Evolutionary conservation across 2,329 filamentous ascomycete genomes (phyloP).

Genomic region (Beauveria sp.): DNA sequence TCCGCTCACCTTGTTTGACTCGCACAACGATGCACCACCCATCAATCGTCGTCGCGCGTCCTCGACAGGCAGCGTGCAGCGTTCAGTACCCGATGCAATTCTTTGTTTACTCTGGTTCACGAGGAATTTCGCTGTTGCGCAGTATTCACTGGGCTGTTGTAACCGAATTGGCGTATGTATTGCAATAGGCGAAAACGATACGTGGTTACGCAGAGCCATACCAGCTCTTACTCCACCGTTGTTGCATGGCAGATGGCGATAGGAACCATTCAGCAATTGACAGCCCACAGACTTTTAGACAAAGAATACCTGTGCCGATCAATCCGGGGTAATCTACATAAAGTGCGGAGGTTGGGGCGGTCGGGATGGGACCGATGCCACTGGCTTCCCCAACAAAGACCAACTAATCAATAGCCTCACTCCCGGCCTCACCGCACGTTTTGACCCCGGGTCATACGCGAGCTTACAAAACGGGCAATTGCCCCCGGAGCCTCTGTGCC

Average conservation of each 20-base stretch:
- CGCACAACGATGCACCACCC: not conserved
- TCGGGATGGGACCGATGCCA: not conserved
- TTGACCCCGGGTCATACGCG: not conserved
- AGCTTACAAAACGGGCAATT: not conserved
- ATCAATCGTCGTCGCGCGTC: not conserved
- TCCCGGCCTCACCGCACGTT: conserved; percentile 6
- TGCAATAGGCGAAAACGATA: no score
- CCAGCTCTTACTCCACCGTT: not conserved
- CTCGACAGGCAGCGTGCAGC: not conserved
- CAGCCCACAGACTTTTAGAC: not conserved
- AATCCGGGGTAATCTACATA: not conserved
- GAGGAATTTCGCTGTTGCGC: not conserved
- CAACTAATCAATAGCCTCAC: not conserved
- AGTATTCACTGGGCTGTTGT: not conserved
- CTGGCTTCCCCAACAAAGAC: conserved; percentile 3
- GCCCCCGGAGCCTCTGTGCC: no score
- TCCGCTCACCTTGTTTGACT: not conserved
- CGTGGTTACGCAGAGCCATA: not conserved
- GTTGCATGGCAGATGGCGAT: not conserved
- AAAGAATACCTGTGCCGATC: not conserved
- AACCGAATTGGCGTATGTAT: not conserved
- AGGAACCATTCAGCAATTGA: not conserved
- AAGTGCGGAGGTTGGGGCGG: not conserved
- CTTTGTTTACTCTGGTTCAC: not conserved
- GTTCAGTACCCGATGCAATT: no score